phyloP scores from a whole-genome alignment of 495 filamentous ascomycete species.

The Aspergillus egyptiacus region DNA sequence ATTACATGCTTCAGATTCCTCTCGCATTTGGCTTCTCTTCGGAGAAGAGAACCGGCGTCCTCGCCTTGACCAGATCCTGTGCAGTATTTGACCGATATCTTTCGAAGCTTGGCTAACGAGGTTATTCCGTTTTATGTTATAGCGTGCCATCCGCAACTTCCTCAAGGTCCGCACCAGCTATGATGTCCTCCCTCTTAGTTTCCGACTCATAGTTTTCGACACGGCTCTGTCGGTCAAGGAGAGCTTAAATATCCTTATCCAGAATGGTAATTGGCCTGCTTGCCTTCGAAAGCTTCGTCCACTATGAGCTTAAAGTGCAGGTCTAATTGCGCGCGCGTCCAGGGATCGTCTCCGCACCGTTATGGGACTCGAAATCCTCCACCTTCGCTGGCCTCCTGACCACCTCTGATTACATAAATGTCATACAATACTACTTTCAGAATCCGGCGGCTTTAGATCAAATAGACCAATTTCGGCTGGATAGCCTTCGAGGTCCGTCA shows the following conservation, averaged over 20 bases:
- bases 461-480: conserved; percentile 90
- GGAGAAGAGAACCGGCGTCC: too few relatives aligned
- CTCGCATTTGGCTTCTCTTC: too few relatives aligned
- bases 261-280: conserved; percentile 72
- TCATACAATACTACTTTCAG: conserved; percentile 99
- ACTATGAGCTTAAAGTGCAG: conserved; percentile 13
- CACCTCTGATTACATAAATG: conserved; percentile 94
- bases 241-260: conserved; percentile 91
- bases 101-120: conserved; percentile 29
- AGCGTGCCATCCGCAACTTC: conserved; percentile 92
- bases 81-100: not conserved
- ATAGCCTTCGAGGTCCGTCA: conserved; percentile 73
- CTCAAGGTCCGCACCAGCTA: conserved; percentile 95
- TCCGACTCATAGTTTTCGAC: conserved; percentile 92
- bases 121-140: conserved; percentile 17
- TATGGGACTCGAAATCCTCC: conserved; percentile 94
- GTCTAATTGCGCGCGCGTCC: conserved; percentile 22
- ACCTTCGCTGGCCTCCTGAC: conserved; percentile 93
- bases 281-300: conserved; percentile 1
- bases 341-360: conserved; percentile 96
- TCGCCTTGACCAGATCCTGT: too few relatives aligned
- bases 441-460: conserved; percentile 83
- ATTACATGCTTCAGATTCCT: too few relatives aligned
- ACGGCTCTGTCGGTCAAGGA: conserved; percentile 93
- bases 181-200: conserved; percentile 97